Percentiles rank a stretch among this genome's conserved stretches.
Conservation (phyloP, 352 stramenopile species). For the Phytophthora constricta region DNA sequence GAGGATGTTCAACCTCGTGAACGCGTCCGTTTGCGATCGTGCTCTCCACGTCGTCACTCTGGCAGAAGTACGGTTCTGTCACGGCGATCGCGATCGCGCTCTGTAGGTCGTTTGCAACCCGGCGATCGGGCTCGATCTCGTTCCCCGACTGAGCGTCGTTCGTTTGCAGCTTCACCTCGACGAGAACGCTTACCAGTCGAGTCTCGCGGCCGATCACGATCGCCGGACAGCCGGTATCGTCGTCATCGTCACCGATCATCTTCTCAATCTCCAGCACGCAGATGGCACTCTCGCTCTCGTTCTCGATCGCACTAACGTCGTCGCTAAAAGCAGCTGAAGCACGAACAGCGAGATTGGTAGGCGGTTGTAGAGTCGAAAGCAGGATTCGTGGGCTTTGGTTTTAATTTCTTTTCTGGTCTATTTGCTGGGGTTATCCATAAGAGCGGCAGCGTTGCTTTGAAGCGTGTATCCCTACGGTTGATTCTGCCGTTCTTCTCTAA, state of each 20-base stretch:
- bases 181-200: background rate
- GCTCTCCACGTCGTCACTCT: constrained; percentile 20
- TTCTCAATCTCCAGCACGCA: constrained; percentile 22
- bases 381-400: background rate
- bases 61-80: constrained; percentile 1
- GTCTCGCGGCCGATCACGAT: constrained; percentile 20
- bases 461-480: too few relatives aligned
- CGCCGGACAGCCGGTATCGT: constrained; percentile 13
- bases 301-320: constrained; percentile 29
- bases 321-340: constrained; percentile 15
- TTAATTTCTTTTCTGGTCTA: constrained; percentile 20
- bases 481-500: constrained; percentile 5
- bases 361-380: background rate
- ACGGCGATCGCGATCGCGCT: constrained; percentile 17
- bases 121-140: constrained; percentile 24
- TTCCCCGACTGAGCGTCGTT: constrained; percentile 25
- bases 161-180: constrained; percentile 14
- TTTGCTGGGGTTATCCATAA: constrained; percentile 18
- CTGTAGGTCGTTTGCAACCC: constrained; percentile 13
- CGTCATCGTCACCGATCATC: constrained; percentile 25
- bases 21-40: constrained; percentile 15
- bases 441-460: too few relatives aligned
- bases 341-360: background rate
- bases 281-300: constrained; percentile 24
- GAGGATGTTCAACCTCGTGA: constrained; percentile 3